Evolutionary conservation across 768 basidiomycete species (phyloP).

Genomic region (Boletus sensibilis): DNA sequence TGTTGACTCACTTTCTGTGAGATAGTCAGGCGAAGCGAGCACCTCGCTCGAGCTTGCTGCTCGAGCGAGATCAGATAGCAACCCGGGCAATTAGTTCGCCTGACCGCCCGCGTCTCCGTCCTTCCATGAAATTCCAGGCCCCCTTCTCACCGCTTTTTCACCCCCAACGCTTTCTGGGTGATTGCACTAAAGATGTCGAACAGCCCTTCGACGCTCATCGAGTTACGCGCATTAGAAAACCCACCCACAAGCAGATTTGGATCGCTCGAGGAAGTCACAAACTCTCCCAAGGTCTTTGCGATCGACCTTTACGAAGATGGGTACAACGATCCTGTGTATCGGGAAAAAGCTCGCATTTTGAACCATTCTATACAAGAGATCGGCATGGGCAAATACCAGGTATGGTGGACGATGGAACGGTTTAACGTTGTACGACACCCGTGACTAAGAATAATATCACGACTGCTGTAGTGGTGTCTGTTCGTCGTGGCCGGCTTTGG

Average conservation of each 20-base stretch:
- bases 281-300: neutral
- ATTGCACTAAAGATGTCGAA: neutral
- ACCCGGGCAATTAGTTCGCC: too few relatives aligned
- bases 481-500: conserved; percentile 42
- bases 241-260: neutral
- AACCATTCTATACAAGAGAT: conserved; percentile 51
- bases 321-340: conserved; percentile 46
- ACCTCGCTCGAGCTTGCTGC: too few relatives aligned
- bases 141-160: neutral
- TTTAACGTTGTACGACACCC: neutral
- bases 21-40: too few relatives aligned
- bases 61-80: too few relatives aligned
- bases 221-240: neutral
- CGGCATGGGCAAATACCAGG: conserved; percentile 59
- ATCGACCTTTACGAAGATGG: conserved; percentile 36
- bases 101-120: neutral
- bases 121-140: neutral
- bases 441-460: neutral
- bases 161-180: neutral
- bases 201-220: neutral
- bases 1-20: too few relatives aligned
- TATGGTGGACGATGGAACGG: conserved; percentile 3
- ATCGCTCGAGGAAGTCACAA: neutral
- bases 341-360: conserved; percentile 47
- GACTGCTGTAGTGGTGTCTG: conserved; percentile 33